Evolutionary conservation across 805 yeast species (phyloP), one percentile per base, ranked within the genome.

Genomic region (Candida ortonii): DNA sequence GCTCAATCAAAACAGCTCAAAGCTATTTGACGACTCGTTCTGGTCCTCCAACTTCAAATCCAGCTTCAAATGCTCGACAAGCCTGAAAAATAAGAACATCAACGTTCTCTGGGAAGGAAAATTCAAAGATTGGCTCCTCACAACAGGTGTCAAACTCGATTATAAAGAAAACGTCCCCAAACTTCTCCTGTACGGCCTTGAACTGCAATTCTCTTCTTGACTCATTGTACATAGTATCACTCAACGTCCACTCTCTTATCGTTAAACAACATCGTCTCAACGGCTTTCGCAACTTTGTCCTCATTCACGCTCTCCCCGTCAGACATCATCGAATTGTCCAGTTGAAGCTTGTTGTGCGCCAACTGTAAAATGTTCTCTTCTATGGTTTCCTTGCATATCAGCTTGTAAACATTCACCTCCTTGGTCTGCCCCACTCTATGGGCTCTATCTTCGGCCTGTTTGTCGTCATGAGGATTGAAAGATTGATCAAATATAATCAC

Each of bases 371-470:
- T 89, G 48, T 84, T 87, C 59, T 90, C 97, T 50, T 93, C 99
- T 24, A 93, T 83, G 1, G 96, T 78, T 37, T 77, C 70, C 44
- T 70, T 72, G 7, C 84, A 73, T 33, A 93, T 78, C 41, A 93
- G 62, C 37, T 94, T 76, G 25, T 76, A 71, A 12, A 94, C 96
- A 34, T 68, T 65, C 14, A 93, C 99, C 30, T 49, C 39, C 35
- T 81, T 76, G 6, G 80, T 77, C 63, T 90, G 97, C 1, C 98
- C 98, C 16, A 93, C 96, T 61, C 99, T 75, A 59, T 93, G 99
- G 0, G 97, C 96, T 55, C 99, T 76, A 60, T 93, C 99, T 57
- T 94, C 97, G 2, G 99, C 99, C 64, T 93, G 99, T 55, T 84
- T 84, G 55, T 93, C 99, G 58, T 93, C 98, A 59, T 93, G 98